Base-by-base conservation (phyloP, 2,329 filamentous ascomycete genomes). In the Ambrosiella beaveri region DNA sequence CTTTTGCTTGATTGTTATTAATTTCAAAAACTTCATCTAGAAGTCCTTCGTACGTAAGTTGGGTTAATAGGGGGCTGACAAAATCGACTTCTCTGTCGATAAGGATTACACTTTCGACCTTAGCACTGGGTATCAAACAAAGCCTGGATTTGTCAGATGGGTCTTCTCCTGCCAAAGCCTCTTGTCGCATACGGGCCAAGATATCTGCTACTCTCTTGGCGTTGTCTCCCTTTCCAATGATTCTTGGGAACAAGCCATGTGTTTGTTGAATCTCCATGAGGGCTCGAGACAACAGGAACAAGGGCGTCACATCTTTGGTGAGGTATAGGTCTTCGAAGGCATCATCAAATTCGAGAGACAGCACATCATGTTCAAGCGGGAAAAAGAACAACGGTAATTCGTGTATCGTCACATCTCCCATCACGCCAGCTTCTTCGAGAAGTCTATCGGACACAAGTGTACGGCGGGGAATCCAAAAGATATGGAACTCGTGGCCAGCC, bases 11-110 rank as follows among this genome's bases (percentile, higher is more conserved):
- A 66, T 94, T 97, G 66, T 96, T 86, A 63, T 87, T 81, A 61
- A 98, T 95, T 38, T 86, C 84, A 66, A 95, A 94, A 13, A 93
- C 78, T 68, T 98, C 93, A 66, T 98, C 94, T 57, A 98, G 85
- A 35, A 98, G 75, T 2, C 93, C 93, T 71, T 98, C 91, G 66
- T 98, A 98, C 1, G 93, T 98, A 62, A 98, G 74, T 68, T 98
- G 93, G 0, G 91, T 97, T 57, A 98, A 82, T 13, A 98, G 76
- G 0, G 86, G 85, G 0, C 93, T 96, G 13, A 91, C 88, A 65
- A 93, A 89, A 68, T 98, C 93, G 58, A 95, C 85, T 67, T 96
- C 90, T 54, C 93, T 86, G 69, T 98, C 93, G 58, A 98, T 89
- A 61, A 98, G 86, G 65, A 98, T 90, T 61, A 96, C 75, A 66